Percentiles rank a stretch among this genome's conserved stretches.
These are phyloP conservation scores for Astrothelium subdiscretum DNA, from an alignment of 495 filamentous ascomycete species.

Conservation along the genomic window DNA sequence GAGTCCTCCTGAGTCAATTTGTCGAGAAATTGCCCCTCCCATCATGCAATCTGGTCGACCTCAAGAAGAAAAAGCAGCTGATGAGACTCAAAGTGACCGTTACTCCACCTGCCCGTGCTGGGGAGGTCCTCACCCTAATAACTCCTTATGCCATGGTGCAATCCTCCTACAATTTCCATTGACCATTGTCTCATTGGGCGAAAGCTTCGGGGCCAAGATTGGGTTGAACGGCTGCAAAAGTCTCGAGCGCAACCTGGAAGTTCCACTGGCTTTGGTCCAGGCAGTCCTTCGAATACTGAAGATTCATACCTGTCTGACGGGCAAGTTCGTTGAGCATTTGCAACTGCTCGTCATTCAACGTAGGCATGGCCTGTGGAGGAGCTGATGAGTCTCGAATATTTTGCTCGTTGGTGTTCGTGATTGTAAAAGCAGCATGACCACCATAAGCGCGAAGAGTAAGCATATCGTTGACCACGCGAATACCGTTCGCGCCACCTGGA, in stretches of 20 bases:
- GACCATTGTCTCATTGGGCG: conserved; percentile 5
- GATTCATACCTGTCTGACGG: conserved; percentile 57
- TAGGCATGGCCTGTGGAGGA: conserved; percentile 4
- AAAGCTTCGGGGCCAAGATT: conserved; percentile 18
- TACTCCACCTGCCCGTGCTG: no score
- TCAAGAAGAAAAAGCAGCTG: no score
- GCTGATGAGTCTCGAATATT: conserved; percentile 4
- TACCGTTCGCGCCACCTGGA: conserved; percentile 51
- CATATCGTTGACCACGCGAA: conserved; percentile 74
- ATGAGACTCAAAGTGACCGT: no score
- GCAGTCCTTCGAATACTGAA: conserved; percentile 60
- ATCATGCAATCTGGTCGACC: no score
- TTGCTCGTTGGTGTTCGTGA: conserved; percentile 24
- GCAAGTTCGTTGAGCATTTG: conserved; percentile 54
- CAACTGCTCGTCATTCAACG: conserved; percentile 8
- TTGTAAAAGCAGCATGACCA: conserved; percentile 47
- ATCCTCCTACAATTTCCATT: neutral
- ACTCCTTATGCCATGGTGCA: no score
- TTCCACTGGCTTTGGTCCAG: conserved; percentile 63
- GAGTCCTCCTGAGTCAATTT: no score
- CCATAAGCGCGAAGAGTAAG: conserved; percentile 58
- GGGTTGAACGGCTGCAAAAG: conserved; percentile 48
- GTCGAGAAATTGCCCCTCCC: no score
- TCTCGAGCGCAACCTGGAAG: conserved; percentile 51
- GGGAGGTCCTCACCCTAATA: no score